A percentile compares a stretch with the other conserved stretches of the same genome.
These are phyloP conservation scores for Talaromyces atroroseus DNA, from an alignment of 2,329 filamentous ascomycete genomes.

Conservation along the genomic window DNA sequence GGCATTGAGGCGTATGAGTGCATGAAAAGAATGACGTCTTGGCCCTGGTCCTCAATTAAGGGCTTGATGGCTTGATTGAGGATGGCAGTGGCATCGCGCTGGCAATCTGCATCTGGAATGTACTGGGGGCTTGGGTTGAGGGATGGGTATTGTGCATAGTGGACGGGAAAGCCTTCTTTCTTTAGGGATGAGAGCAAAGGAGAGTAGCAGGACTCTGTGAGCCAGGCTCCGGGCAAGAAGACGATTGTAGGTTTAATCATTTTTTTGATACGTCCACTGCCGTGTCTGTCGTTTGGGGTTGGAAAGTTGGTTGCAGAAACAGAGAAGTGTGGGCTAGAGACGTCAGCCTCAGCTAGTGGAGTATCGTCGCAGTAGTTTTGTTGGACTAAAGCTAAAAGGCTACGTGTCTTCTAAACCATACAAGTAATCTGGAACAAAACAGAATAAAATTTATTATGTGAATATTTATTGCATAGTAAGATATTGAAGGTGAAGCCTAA, in stretches of 20 bases:
- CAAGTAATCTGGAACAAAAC: not conserved
- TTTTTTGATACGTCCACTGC: not conserved
- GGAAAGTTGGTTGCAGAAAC: not conserved
- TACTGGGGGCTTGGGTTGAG: slow-evolving; percentile 22
- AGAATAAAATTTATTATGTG: not conserved
- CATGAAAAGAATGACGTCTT: slow-evolving; percentile 24
- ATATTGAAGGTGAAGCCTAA: no score
- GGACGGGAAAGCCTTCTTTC: slow-evolving; percentile 25
- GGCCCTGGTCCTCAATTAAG: slow-evolving; percentile 20
- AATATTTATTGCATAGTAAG: not conserved
- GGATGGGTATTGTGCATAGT: slow-evolving; percentile 24
- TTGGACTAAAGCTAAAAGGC: not conserved
- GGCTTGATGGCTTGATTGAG: slow-evolving; percentile 11
- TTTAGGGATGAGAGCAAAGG: slow-evolving; percentile 26
- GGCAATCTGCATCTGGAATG: slow-evolving; percentile 20
- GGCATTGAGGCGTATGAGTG: slow-evolving; percentile 32
- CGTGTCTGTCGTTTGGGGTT: not conserved
- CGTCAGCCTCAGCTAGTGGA: not conserved
- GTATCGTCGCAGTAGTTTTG: not conserved
- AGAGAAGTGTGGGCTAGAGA: not conserved
- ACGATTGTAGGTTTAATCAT: slow-evolving; percentile 22
- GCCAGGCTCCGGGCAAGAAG: slow-evolving; percentile 39
- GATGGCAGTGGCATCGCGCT: slow-evolving; percentile 30
- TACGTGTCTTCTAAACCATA: not conserved
- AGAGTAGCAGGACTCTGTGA: slow-evolving; percentile 29